Conservation (phyloP, 441 rosid species). For the California macrophylla region DNA sequence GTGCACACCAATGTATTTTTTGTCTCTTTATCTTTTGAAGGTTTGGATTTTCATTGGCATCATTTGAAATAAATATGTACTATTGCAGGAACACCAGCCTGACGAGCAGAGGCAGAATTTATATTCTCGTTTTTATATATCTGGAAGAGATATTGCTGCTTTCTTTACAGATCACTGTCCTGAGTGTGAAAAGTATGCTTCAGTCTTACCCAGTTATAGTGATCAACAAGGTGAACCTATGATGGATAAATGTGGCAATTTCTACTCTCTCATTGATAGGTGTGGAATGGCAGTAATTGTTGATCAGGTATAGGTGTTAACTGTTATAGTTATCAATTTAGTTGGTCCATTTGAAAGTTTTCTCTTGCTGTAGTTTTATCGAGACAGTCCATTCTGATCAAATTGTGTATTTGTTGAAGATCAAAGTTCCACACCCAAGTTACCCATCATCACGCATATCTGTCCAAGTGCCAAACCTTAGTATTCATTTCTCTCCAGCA, state of each 20-base stretch:
- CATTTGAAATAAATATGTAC: slow-evolving; percentile 21
- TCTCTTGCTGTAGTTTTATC: slow-evolving; percentile 12
- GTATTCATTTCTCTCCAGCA: slow-evolving; percentile 87
- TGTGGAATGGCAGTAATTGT: slow-evolving; percentile 95
- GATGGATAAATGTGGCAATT: slow-evolving; percentile 33
- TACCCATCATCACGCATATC: slow-evolving; percentile 89
- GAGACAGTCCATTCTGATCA: slow-evolving; percentile 12
- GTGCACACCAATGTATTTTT: slow-evolving; percentile 66
- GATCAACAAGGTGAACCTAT: slow-evolving; percentile 31
- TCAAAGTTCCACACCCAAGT: slow-evolving; percentile 75
- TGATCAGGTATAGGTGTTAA: slow-evolving; percentile 61
- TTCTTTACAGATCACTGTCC: slow-evolving; percentile 67
- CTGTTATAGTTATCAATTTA: neutral
- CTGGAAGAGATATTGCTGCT: slow-evolving; percentile 97
- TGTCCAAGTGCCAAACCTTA: slow-evolving; percentile 92
- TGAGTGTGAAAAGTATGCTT: slow-evolving; percentile 37
- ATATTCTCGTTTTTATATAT: slow-evolving; percentile 81
- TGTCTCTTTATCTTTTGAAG: slow-evolving; percentile 8
- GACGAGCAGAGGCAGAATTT: slow-evolving; percentile 75
- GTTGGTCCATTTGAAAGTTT: neutral
- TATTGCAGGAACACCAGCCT: slow-evolving; percentile 60
- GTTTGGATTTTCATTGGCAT: slow-evolving; percentile 19
- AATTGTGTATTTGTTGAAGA: slow-evolving; percentile 36
- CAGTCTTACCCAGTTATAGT: slow-evolving; percentile 30
- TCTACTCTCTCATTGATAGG: slow-evolving; percentile 81